A percentile compares a stretch with the other conserved stretches of the same genome.
Conservation (phyloP, 2,329 filamentous ascomycete species). For the Pseudocercospora eumusae region DNA sequence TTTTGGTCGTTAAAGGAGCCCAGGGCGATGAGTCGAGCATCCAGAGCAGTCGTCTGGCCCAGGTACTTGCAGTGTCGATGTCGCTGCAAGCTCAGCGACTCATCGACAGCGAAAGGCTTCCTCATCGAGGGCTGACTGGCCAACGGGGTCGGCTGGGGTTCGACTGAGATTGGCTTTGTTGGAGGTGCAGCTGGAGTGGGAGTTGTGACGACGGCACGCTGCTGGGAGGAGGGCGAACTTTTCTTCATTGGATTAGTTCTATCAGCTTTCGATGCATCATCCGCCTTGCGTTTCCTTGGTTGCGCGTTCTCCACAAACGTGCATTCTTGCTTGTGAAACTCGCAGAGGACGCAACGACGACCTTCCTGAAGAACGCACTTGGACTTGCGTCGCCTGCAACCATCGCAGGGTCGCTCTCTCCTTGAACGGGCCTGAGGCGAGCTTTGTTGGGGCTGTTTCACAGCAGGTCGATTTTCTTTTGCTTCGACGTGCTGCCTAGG, state of each 20-base stretch:
- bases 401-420: slow-evolving; percentile 60
- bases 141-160: slow-evolving; percentile 15
- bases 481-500: slow-evolving; percentile 44
- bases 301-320: slow-evolving; percentile 75
- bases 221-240: slow-evolving; percentile 26
- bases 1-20: slow-evolving; percentile 77
- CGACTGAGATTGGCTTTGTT: slow-evolving; percentile 7
- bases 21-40: slow-evolving; percentile 78
- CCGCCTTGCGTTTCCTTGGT: slow-evolving; percentile 76
- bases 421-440: slow-evolving; percentile 31
- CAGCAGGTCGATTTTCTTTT: slow-evolving; percentile 46
- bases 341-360: slow-evolving; percentile 71
- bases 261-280: slow-evolving; percentile 50
- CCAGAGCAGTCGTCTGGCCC: slow-evolving; percentile 78
- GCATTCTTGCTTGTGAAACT: slow-evolving; percentile 75
- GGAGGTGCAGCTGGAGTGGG: slow-evolving; percentile 18
- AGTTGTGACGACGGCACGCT: slow-evolving; percentile 19
- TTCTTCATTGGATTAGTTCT: slow-evolving; percentile 32
- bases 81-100: slow-evolving; percentile 68
- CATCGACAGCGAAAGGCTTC: slow-evolving; percentile 43
- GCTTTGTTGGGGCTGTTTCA: slow-evolving; percentile 38
- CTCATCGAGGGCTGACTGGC: slow-evolving; percentile 30
- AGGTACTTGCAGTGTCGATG: slow-evolving; percentile 82
- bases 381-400: slow-evolving; percentile 71
- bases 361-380: slow-evolving; percentile 79